Conservation (phyloP, 2,329 filamentous ascomycete genomes). For the Penicillium hordei region DNA sequence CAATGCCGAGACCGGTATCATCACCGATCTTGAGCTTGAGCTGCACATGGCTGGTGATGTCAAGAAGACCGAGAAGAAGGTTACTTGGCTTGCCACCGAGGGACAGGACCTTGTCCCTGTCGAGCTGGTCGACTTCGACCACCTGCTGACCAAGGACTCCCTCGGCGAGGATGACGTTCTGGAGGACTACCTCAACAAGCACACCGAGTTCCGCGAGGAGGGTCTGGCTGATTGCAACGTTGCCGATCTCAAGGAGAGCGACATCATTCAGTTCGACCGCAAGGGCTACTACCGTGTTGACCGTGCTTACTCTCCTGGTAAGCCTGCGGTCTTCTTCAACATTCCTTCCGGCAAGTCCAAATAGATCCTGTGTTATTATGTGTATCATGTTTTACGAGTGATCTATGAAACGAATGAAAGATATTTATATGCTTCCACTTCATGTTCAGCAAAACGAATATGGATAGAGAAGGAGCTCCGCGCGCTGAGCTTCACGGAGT, state of each 20-base stretch:
- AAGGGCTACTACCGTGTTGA: constrained; percentile 92
- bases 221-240: constrained; percentile 82
- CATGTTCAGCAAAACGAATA: background rate
- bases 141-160: constrained; percentile 92
- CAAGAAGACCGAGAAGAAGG: constrained; percentile 93
- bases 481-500: background rate
- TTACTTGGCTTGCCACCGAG: constrained; percentile 83
- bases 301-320: constrained; percentile 57
- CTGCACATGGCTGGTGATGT: constrained; percentile 92
- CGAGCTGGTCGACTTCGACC: constrained; percentile 92
- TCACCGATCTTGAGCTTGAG: constrained; percentile 74
- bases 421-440: background rate
- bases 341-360: constrained; percentile 65
- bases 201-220: constrained; percentile 71
- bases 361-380: constrained; percentile 23
- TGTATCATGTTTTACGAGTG: constrained; percentile 7
- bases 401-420: constrained; percentile 1
- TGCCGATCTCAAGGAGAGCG: constrained; percentile 72
- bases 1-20: constrained; percentile 51
- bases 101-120: constrained; percentile 75
- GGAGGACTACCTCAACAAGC: constrained; percentile 76
- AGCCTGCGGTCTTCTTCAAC: constrained; percentile 65
- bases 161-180: constrained; percentile 83
- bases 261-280: constrained; percentile 93
- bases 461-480: background rate